Percentiles rank a stretch among this genome's conserved stretches.
Evolutionary conservation across 345 rosid genomes (phyloP).

Genomic region (Lepidium aucheri): DNA sequence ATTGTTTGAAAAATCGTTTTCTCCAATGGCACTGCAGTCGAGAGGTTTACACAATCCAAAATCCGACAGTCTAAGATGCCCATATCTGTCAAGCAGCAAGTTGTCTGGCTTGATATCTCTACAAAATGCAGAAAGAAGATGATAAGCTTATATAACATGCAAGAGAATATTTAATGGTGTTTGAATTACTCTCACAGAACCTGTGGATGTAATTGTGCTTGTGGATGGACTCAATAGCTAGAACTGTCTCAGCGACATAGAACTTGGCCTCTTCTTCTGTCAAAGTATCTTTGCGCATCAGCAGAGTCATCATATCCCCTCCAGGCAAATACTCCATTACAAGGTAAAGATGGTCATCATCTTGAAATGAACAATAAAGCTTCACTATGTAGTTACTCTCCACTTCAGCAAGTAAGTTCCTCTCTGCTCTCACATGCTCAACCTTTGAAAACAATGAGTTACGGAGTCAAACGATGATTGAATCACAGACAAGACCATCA

Average conservation of each 20-base stretch:
- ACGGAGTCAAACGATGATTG: neutral
- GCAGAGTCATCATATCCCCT: conserved; percentile 64
- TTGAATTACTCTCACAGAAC: conserved; percentile 15
- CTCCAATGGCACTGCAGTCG: conserved; percentile 51
- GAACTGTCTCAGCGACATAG: conserved; percentile 64
- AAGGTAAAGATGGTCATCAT: conserved; percentile 54
- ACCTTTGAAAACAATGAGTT: conserved; percentile 28
- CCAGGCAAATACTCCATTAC: conserved; percentile 65
- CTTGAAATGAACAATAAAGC: conserved; percentile 56
- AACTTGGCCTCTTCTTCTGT: conserved; percentile 59
- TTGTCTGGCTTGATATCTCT: conserved; percentile 66
- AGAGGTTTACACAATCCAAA: conserved; percentile 63
- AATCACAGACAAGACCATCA: neutral
- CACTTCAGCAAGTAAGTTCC: conserved; percentile 61
- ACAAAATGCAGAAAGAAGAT: neutral
- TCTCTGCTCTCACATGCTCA: conserved; percentile 65
- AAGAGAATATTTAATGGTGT: neutral
- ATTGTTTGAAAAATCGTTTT: conserved; percentile 42
- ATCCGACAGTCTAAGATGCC: conserved; percentile 57
- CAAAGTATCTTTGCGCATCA: conserved; percentile 62
- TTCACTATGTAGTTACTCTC: conserved; percentile 54
- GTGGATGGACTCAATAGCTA: conserved; percentile 62
- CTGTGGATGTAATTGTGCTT: conserved; percentile 59
- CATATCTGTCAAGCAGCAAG: conserved; percentile 50
- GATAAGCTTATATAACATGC: neutral